phyloP scores from a whole-genome alignment of 371 early-diverging fungal species.

The Dentiscutata heterogama region DNA sequence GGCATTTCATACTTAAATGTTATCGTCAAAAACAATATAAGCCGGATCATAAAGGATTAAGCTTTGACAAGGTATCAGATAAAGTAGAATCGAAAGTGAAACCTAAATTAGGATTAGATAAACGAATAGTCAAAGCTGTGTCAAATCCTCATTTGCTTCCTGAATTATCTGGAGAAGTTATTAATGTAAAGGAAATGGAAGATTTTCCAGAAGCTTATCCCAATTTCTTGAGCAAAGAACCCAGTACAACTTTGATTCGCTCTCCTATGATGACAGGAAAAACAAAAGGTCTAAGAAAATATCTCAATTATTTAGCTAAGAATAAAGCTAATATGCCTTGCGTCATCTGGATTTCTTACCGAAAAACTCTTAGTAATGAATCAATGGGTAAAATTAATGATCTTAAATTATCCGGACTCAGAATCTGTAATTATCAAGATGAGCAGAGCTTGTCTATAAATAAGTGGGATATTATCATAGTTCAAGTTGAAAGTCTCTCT shows the following conservation, averaged over 20 bases:
- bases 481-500: conserved; percentile 31
- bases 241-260: conserved; percentile 25
- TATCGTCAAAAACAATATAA: conserved; percentile 44
- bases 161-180: conserved; percentile 37
- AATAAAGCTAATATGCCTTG: conserved; percentile 29
- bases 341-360: conserved; percentile 31
- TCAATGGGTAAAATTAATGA: conserved; percentile 17
- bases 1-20: conserved; percentile 36
- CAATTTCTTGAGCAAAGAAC: conserved; percentile 28
- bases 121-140: background rate
- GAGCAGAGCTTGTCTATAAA: background rate
- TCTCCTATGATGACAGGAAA: conserved; percentile 22
- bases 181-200: conserved; percentile 40
- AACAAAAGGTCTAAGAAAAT: conserved; percentile 36
- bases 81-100: conserved; percentile 31
- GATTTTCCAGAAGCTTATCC: conserved; percentile 23
- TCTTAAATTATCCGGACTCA: conserved; percentile 31
- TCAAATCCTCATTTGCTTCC: conserved; percentile 2
- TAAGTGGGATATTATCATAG: conserved; percentile 29
- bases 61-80: no score
- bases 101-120: background rate
- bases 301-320: conserved; percentile 30
- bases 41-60: no score
- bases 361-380: conserved; percentile 43
- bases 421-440: conserved; percentile 25